These are phyloP conservation scores for Fusarium dlaminii DNA, from an alignment of 2,329 filamentous ascomycete genomes.

Conservation along the genomic window DNA sequence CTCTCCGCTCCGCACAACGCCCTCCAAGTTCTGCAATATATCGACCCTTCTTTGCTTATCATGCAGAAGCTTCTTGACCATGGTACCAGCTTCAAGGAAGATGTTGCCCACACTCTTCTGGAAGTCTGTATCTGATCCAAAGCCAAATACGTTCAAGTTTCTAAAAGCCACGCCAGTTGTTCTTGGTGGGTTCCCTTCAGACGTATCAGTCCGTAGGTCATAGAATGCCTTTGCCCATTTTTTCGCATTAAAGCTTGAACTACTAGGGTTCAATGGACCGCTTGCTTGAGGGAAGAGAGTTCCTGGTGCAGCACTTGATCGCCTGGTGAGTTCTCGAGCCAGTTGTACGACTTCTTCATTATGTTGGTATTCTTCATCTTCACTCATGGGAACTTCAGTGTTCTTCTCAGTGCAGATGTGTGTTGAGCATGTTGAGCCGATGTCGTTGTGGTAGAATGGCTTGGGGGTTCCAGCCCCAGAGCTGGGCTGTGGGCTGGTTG, in stretches of 20 bases:
- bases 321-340: slow-evolving; percentile 42
- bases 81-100: slow-evolving; percentile 31
- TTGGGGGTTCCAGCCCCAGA: not conserved
- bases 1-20: slow-evolving; percentile 72
- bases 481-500: slow-evolving; percentile 2
- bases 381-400: not conserved
- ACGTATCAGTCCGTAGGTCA: slow-evolving; percentile 34
- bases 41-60: slow-evolving; percentile 65
- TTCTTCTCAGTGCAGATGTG: slow-evolving; percentile 30
- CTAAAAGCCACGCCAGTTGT: slow-evolving; percentile 43
- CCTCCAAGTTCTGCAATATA: slow-evolving; percentile 72
- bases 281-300: slow-evolving; percentile 42
- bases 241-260: slow-evolving; percentile 52
- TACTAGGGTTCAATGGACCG: slow-evolving; percentile 51
- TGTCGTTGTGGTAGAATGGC: slow-evolving; percentile 4
- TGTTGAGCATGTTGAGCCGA: slow-evolving; percentile 28
- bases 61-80: slow-evolving; percentile 40
- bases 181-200: slow-evolving; percentile 41
- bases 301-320: slow-evolving; percentile 39
- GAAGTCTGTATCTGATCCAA: slow-evolving; percentile 42
- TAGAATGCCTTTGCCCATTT: slow-evolving; percentile 56
- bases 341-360: slow-evolving; percentile 41
- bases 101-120: slow-evolving; percentile 45
- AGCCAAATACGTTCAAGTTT: slow-evolving; percentile 42
- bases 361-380: not conserved